Evolutionary conservation across 306 rosid species (phyloP), one percentile per base, ranked within the genome.

Genomic region (Bauhinia variegata): DNA sequence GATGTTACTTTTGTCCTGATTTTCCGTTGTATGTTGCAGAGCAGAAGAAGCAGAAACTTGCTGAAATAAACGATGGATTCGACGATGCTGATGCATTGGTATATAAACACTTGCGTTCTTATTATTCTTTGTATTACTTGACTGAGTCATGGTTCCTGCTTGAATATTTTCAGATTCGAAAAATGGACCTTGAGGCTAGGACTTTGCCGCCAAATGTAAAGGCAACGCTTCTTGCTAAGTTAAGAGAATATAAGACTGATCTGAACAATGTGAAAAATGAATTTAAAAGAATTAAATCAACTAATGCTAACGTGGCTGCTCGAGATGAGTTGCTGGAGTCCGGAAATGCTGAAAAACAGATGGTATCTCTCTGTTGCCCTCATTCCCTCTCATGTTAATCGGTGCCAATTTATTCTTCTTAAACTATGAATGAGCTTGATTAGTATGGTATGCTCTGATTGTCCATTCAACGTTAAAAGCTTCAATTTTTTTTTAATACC

Each of bases 141-240:
- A 34, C 70, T 23, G 50, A 36, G n/a, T 19, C 62, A 17, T 80
- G 52, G 52, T 28, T 54, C 52, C 46, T 11, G 44, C 16, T 62
- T 71, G 61, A 5, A 49, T 43, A 56, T 58, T 14, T 65, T 37
- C 72, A 82, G 93, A 64, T 87, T 60, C 72, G 79, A 67, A 84
- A 84, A 76, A 87, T 84, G 93, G 93, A 87, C 71, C 89, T 84
- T 16, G 93, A 87, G 70, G 89, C 89, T 2, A 79, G 89, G 83
- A 80, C 84, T 69, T 68, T 87, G 77, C 89, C 78, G 76, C 84
- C 89, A 55, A 78, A 70, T 68, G 9, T 64, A 33, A 82, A 84
- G 78, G 83, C 86, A 14, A 12, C 77, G 13, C 84, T 87, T 67
- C 86, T 84, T 52, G 82, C 74, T 52, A 87, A 87, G 77, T 57